Evolutionary conservation across 23 red algal genomes (phyloP).

Genomic region (Gracilariopsis chorda): DNA sequence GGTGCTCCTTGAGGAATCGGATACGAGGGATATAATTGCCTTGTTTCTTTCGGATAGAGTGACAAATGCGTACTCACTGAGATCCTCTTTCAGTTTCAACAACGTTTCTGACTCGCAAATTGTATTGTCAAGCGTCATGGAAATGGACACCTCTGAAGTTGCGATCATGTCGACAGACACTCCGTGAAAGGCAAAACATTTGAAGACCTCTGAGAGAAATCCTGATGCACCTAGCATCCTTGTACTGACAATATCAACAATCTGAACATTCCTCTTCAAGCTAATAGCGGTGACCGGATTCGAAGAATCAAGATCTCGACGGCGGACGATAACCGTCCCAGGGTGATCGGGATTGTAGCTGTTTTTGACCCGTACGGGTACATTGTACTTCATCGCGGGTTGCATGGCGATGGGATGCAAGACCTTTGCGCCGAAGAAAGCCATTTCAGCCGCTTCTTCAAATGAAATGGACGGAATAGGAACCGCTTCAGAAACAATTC

Average conservation of each 20-base stretch:
- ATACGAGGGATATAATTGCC: constrained; percentile 87
- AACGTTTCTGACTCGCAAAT: constrained; percentile 14
- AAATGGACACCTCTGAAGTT: constrained; percentile 92
- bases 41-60: constrained; percentile 56
- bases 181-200: constrained; percentile 74
- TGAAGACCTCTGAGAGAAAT: constrained; percentile 92
- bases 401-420: constrained; percentile 97
- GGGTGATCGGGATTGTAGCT: constrained; percentile 95
- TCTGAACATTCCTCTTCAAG: constrained; percentile 79
- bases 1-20: constrained; percentile 72
- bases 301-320: neutral
- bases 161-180: constrained; percentile 94
- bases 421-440: constrained; percentile 97
- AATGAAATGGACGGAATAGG: constrained; percentile 83
- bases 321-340: constrained; percentile 80
- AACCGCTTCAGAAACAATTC: constrained; percentile 79
- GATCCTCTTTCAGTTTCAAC: constrained; percentile 59
- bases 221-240: constrained; percentile 96
- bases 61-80: constrained; percentile 63
- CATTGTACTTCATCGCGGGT: constrained; percentile 80
- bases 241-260: constrained; percentile 96
- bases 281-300: constrained; percentile 91
- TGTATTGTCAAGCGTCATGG: constrained; percentile 82
- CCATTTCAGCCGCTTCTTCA: constrained; percentile 96
- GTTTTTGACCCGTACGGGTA: constrained; percentile 98